Base-by-base conservation (phyloP, 1,139 yeast species). In the Debaryomyces subglobosus region DNA sequence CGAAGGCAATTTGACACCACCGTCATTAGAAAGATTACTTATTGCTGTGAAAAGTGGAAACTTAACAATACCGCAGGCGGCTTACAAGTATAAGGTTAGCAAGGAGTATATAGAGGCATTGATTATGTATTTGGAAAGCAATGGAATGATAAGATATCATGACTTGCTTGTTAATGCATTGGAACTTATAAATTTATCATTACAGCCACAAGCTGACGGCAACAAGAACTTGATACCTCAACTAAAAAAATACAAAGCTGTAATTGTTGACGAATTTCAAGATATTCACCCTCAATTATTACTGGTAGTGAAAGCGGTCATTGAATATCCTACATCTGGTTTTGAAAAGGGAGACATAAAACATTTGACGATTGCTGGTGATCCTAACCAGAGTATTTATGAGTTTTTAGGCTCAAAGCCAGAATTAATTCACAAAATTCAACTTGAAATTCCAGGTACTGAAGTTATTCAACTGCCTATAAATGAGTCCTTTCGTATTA, bases 221-320 rank as follows among this genome's bases (percentile, higher is more conserved):
- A 32, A 37, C 5, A 39, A 45, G 7, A 45, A 45, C 18, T 49
- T 50, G 46, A 65, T 72, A 10, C 61, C 64, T 0, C 64, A 60
- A 33, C 44, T 74, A 27, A 52, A 58, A 5, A 55, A 58, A 13
- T 68, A 65, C 46, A 66, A 65, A 49, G 75, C 64, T 3, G 70
- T 86, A 0, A 63, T 88, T 0, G 82, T 87, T 10, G 96, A 88
- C 64, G 96, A 88, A 63, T 85, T 84, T 59, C 95, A 88, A 61
- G 96, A 88, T 63, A 74, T 86, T 64, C 79, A 83, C 53, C 74
- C 77, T 0, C 71, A 70, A n/a, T 68, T 86, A 23, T 60, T 80
- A 41, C 68, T 72, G 10, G 62, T 87, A 5, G 63, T 86, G 3
- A 61, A 67, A 40, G 58, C 63, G 1, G 61, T 85, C 3, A 63